Evolutionary conservation across 2,329 filamentous ascomycete genomes (phyloP), one percentile per base, ranked within the genome.

Genomic region (Beauveria medogensis): DNA sequence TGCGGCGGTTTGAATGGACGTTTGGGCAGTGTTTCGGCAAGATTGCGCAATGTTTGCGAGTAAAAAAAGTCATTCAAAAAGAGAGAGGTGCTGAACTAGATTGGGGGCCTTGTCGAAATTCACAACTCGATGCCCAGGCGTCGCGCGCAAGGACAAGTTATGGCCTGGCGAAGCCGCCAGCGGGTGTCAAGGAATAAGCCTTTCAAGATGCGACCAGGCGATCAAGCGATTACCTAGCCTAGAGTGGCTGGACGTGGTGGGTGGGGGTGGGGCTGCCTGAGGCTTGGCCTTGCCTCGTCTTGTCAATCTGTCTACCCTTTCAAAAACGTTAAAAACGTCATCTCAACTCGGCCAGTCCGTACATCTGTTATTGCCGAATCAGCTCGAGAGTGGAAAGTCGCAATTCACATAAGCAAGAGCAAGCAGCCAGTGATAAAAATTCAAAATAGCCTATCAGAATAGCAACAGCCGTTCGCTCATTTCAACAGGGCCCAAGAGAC

Each of bases 381-480:
- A 22, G 20, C 10, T 9, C 28, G 3, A 18, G 2, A 16, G 44
- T 47, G 10, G 1, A 40, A 30, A 43, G 30, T 43, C 4, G 18
- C 53, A 30, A 43, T 6, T 47, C 44, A 47, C 22, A 18, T 26
- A 16, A 24, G 18, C 22, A 30, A 55, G 18, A 48, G n/a, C 16
- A 48, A 37, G 34, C 22, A 22, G 3, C 20, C 30, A 34, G 18
- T 47, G 54, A 9, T 50, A 41, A 18, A 57, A 30, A 57, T 41
- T 50, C 43, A 26, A 57, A 50, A 40, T 37, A 48, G 55, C 41
- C 46, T 57, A 40, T 57, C 30, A 40, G 41, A 47, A 47, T 47
- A 59, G 26, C 9, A 41, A 51, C 43, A 51, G 22, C 46, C 44
- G 30, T 50, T 41, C 55, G 55, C 55, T 57, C 55, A 50, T 50